These are phyloP conservation scores for Eragrostis tef DNA, from an alignment of 202 grass and related monocot genomes.

Conservation along the genomic window DNA sequence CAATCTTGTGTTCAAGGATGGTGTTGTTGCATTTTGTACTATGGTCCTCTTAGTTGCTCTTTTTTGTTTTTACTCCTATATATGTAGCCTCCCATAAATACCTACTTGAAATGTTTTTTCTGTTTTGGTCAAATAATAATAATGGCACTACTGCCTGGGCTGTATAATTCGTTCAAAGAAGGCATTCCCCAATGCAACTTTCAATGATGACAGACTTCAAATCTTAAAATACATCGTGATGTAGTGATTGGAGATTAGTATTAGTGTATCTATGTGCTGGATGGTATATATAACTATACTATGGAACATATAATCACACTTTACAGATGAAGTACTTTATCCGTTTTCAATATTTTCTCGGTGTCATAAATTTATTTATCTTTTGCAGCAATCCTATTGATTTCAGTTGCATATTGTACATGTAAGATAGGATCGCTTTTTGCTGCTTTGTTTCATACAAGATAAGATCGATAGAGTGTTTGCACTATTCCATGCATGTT, in stretches of 20 bases:
- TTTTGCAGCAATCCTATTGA: background rate
- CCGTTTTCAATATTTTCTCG: background rate
- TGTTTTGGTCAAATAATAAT: no score
- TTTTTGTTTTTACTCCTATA: no score
- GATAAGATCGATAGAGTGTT: conserved; percentile 27
- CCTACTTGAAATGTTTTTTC: no score
- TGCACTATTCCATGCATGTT: background rate
- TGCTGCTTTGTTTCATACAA: background rate
- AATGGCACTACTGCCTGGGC: background rate
- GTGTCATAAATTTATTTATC: background rate
- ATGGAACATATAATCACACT: background rate
- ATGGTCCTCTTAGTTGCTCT: background rate
- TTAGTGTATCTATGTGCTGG: background rate
- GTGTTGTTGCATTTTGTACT: background rate
- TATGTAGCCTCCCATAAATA: no score
- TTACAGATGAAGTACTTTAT: background rate
- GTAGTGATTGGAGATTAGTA: background rate
- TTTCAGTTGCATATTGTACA: background rate
- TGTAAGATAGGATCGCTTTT: background rate
- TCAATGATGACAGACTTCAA: background rate
- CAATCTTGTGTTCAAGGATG: background rate
- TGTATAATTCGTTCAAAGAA: background rate
- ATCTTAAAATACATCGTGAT: background rate
- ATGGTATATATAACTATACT: background rate
- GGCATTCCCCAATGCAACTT: background rate